Evolutionary conservation across 1,284 basidiomycete species (phyloP).

Genomic region (Austroboletus niveus): DNA sequence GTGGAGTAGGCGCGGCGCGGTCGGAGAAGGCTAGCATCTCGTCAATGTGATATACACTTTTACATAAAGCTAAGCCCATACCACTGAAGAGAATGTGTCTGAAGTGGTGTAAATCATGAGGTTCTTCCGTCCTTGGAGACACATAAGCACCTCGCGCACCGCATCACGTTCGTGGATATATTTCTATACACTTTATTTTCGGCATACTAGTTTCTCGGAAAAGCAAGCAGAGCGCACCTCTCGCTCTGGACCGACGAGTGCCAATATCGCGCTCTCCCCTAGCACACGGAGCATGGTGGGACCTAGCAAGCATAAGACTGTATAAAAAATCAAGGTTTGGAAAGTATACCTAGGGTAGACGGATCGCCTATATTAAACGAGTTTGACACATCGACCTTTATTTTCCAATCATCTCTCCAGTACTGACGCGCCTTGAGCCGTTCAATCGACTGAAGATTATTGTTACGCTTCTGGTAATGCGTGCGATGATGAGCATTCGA

Average conservation of each 20-base stretch:
- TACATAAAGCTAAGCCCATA: constrained; percentile 5
- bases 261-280: constrained; percentile 27
- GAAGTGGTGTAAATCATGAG: constrained; percentile 50
- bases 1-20: constrained; percentile 61
- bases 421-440: constrained; percentile 61
- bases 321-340: background rate
- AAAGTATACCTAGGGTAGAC: constrained; percentile 58
- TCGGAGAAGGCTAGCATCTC: constrained; percentile 42
- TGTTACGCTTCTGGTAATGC: constrained; percentile 33
- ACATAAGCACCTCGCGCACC: constrained; percentile 71
- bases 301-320: constrained; percentile 35
- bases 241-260: constrained; percentile 30
- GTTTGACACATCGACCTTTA: constrained; percentile 40
- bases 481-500: constrained; percentile 4
- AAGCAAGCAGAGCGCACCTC: constrained; percentile 27
- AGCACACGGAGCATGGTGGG: constrained; percentile 44
- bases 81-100: constrained; percentile 37
- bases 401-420: constrained; percentile 63
- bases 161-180: constrained; percentile 72
- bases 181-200: constrained; percentile 37
- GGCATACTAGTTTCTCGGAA: background rate
- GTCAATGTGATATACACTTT: background rate
- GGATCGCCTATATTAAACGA: constrained; percentile 62
- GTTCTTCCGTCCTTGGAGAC: constrained; percentile 66
- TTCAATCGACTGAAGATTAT: constrained; percentile 52